A percentile compares a stretch with the other conserved stretches of the same genome.
These are phyloP conservation scores for Fragaria vesca DNA, from an alignment of 306 rosid species.

Conservation along the genomic window DNA sequence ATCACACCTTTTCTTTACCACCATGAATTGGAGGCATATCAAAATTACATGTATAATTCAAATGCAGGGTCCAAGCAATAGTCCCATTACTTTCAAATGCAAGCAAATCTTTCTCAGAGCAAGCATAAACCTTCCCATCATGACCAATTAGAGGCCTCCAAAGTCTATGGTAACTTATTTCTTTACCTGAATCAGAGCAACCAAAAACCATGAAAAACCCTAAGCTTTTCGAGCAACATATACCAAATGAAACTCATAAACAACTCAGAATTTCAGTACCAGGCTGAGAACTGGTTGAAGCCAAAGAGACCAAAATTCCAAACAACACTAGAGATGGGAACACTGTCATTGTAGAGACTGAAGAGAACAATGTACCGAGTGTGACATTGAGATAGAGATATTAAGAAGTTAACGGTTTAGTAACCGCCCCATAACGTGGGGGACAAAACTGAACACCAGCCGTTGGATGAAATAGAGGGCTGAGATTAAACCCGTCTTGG, in stretches of 20 bases:
- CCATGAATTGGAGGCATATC: conserved; percentile 54
- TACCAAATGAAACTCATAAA: not conserved
- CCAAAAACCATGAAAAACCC: not conserved
- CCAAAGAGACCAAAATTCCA: conserved; percentile 11
- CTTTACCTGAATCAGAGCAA: conserved; percentile 17
- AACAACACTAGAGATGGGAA: conserved; percentile 9
- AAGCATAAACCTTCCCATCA: conserved; percentile 57
- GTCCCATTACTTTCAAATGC: conserved; percentile 69
- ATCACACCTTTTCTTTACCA: conserved; percentile 48
- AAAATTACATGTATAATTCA: conserved; percentile 49
- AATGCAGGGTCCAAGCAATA: conserved; percentile 56
- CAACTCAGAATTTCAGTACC: not conserved
- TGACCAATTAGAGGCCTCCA: conserved; percentile 57
- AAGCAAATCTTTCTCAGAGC: conserved; percentile 47
- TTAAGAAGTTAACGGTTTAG: conserved; percentile 14
- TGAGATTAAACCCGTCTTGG: not conserved
- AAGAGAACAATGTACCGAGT: not conserved
- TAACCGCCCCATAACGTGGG: conserved; percentile 23
- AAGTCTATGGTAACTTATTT: conserved; percentile 34
- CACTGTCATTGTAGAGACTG: conserved; percentile 18
- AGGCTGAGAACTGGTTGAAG: not conserved
- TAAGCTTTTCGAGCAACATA: not conserved
- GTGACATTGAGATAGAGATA: not conserved
- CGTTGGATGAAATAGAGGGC: not conserved
- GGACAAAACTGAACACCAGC: not conserved